Conservation (phyloP, 495 filamentous ascomycete genomes). For the Astrothelium macrocarpum region DNA sequence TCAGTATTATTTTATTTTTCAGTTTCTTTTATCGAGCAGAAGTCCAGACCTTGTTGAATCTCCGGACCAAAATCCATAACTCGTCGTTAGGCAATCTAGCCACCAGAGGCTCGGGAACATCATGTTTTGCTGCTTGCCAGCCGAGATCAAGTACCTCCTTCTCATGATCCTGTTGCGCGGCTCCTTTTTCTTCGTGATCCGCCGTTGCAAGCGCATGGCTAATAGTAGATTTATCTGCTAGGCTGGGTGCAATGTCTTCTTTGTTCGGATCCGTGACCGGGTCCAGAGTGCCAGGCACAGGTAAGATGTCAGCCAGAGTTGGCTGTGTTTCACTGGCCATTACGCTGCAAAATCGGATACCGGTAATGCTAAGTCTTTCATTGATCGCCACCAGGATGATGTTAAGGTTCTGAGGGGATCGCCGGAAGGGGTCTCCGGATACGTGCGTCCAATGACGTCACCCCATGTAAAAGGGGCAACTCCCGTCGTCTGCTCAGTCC, state of each 20-base stretch:
- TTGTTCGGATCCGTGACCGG: conserved; percentile 20
- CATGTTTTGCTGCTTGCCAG: conserved; percentile 54
- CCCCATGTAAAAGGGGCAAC: neutral
- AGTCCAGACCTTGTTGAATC: conserved; percentile 67
- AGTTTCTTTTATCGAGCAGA: neutral
- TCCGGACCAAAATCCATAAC: conserved; percentile 66
- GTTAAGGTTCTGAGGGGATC: neutral
- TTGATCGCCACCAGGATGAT: conserved; percentile 4
- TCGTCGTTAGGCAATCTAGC: conserved; percentile 74
- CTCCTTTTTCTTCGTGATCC: conserved; percentile 37
- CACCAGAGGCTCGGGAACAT: conserved; percentile 54
- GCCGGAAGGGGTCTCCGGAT: neutral
- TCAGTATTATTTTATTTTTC: neutral
- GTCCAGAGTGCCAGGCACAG: conserved; percentile 23
- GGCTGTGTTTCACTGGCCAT: neutral
- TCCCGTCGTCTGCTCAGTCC: neutral
- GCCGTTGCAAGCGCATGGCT: conserved; percentile 32
- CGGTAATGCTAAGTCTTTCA: neutral
- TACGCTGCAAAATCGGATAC: neutral
- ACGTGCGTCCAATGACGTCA: neutral
- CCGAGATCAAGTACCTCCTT: conserved; percentile 57
- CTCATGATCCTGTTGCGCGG: conserved; percentile 38
- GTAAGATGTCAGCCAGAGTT: conserved; percentile 23
- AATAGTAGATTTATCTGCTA: conserved; percentile 25
- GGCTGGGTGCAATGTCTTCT: conserved; percentile 15